phyloP scores from a whole-genome alignment of 768 basidiomycete species.

The Lactarius akahatsu region DNA sequence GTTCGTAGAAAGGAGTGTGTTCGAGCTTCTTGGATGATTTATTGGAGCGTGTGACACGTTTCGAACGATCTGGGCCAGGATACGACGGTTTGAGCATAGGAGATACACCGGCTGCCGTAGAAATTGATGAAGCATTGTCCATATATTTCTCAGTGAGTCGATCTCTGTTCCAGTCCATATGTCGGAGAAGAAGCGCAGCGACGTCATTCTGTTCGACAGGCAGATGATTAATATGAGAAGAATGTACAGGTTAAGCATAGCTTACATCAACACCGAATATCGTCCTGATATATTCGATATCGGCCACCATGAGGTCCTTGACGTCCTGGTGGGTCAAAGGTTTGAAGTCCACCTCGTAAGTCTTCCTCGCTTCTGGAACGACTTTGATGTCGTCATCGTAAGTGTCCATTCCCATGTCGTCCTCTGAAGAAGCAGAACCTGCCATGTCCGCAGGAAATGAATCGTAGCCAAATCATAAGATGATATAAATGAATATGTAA shows the following conservation, averaged over 20 bases:
- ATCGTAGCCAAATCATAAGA: conserved; percentile 24
- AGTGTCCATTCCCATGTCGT: conserved; percentile 70
- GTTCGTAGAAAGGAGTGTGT: conserved; percentile 37
- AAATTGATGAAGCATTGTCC: conserved; percentile 78
- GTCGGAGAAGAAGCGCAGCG: conserved; percentile 76
- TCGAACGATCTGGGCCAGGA: conserved; percentile 34
- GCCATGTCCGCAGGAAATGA: conserved; percentile 26
- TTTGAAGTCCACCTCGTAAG: conserved; percentile 86
- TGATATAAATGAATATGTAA: conserved; percentile 29
- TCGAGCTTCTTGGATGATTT: conserved; percentile 29
- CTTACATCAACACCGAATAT: conserved; percentile 89
- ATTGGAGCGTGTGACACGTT: conserved; percentile 36
- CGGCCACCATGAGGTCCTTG: conserved; percentile 71
- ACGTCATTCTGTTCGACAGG: conserved; percentile 50
- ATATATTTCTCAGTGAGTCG: conserved; percentile 95
- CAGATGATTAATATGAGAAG: neutral
- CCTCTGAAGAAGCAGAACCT: conserved; percentile 49
- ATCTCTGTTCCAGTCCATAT: conserved; percentile 95
- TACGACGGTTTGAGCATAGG: conserved; percentile 42
- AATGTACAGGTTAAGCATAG: conserved; percentile 27
- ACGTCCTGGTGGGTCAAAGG: conserved; percentile 70
- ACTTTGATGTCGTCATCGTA: conserved; percentile 65
- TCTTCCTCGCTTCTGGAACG: conserved; percentile 52
- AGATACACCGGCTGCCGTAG: conserved; percentile 71
- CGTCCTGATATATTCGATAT: conserved; percentile 83